Evolutionary conservation across 768 basidiomycete genomes (phyloP).

Genomic region (Xerocomellus dryophilus): DNA sequence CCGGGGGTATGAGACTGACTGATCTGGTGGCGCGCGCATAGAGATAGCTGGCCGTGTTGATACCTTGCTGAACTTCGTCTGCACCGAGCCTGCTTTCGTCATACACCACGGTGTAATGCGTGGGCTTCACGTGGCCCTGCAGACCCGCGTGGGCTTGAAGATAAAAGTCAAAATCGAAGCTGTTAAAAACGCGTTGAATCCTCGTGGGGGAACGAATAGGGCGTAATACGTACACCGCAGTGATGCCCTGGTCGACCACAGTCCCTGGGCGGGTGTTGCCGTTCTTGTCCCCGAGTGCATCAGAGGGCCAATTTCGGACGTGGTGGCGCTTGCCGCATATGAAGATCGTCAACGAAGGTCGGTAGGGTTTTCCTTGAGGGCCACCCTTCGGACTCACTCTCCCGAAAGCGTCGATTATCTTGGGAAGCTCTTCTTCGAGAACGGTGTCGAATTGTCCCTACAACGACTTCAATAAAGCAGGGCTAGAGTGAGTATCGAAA

Average conservation of each 20-base stretch:
- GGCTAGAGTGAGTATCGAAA: not conserved
- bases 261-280: slow-evolving; percentile 81
- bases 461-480: not conserved
- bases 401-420: slow-evolving; percentile 59
- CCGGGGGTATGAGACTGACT: slow-evolving; percentile 76
- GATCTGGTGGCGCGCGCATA: slow-evolving; percentile 84
- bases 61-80: slow-evolving; percentile 71
- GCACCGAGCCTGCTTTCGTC: slow-evolving; percentile 70
- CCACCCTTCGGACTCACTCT: slow-evolving; percentile 40
- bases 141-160: slow-evolving; percentile 74
- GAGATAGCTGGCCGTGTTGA: slow-evolving; percentile 65
- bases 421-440: slow-evolving; percentile 55
- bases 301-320: slow-evolving; percentile 56
- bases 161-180: slow-evolving; percentile 65
- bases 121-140: slow-evolving; percentile 67
- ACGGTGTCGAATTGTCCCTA: slow-evolving; percentile 75
- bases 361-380: slow-evolving; percentile 45
- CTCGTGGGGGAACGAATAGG: not conserved
- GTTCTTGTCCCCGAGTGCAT: slow-evolving; percentile 52
- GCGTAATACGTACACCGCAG: slow-evolving; percentile 49
- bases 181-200: slow-evolving; percentile 15
- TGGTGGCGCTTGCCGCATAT: slow-evolving; percentile 77
- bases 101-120: slow-evolving; percentile 78
- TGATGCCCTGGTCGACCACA: slow-evolving; percentile 76
- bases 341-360: slow-evolving; percentile 64